Conservation (phyloP, 768 basidiomycete species). For the Termitomyces sp. region DNA sequence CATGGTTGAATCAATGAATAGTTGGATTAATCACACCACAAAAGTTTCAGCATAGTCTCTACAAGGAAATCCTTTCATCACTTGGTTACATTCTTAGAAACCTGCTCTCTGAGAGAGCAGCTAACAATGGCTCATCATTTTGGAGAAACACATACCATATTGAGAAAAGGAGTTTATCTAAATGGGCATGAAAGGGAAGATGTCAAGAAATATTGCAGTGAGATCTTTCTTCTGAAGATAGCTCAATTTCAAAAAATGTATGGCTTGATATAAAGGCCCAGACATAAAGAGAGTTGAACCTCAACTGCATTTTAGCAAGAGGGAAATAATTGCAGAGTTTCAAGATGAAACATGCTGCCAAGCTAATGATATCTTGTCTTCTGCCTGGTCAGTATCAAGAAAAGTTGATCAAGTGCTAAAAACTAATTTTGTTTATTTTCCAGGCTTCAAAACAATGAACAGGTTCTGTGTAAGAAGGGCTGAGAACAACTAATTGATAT, state of each 20-base stretch:
- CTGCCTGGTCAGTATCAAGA: neutral
- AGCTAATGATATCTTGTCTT: neutral
- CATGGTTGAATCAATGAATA: constrained; percentile 17
- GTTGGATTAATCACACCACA: constrained; percentile 26
- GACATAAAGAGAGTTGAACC: neutral
- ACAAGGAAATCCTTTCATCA: constrained; percentile 23
- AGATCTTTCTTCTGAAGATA: constrained; percentile 1
- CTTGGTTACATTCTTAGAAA: constrained; percentile 21
- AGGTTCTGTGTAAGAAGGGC: neutral
- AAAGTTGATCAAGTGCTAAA: too few species aligned
- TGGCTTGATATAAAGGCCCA: constrained; percentile 1
- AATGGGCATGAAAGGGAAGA: constrained; percentile 17
- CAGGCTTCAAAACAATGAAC: neutral
- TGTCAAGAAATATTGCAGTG: too few species aligned
- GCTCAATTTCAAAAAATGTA: constrained; percentile 1
- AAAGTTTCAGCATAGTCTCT: constrained; percentile 19
- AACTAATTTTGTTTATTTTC: neutral
- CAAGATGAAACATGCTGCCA: neutral
- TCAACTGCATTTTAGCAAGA: neutral
- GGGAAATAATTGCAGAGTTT: neutral
- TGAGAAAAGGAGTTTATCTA: constrained; percentile 19
- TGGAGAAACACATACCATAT: constrained; percentile 10
- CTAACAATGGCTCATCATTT: constrained; percentile 32
- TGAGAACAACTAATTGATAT: neutral
- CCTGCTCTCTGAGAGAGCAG: constrained; percentile 26